phyloP scores from a whole-genome alignment of 176 grass and related monocot species.

The Juncus effusus region DNA sequence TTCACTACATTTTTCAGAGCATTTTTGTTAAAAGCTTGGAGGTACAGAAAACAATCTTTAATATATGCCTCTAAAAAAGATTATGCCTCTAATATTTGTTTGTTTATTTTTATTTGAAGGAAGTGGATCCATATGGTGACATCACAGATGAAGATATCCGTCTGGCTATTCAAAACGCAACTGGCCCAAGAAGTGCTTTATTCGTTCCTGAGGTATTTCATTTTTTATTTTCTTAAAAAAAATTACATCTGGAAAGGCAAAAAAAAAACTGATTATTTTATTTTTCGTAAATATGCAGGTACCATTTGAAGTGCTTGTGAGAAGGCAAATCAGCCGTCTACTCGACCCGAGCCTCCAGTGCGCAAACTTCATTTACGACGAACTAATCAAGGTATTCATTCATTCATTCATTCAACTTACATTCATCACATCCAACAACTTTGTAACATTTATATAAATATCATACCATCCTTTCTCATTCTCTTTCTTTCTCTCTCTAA shows the following conservation, averaged over 20 bases:
- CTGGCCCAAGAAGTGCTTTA: constrained; percentile 87
- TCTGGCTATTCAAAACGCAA: constrained; percentile 98
- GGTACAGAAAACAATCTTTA: constrained; percentile 26
- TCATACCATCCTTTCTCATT: background rate
- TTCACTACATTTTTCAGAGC: constrained; percentile 96
- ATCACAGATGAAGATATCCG: constrained; percentile 94
- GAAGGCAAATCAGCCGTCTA: constrained; percentile 86
- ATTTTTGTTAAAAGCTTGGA: constrained; percentile 98
- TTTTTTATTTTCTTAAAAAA: background rate
- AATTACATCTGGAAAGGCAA: background rate
- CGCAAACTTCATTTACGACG: constrained; percentile 94
- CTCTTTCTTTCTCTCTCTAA: constrained; percentile 22
- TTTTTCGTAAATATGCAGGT: constrained; percentile 43
- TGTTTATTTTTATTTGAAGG: constrained; percentile 35
- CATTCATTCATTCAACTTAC: constrained; percentile 20
- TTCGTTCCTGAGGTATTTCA: constrained; percentile 85
- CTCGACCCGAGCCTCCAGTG: constrained; percentile 95
- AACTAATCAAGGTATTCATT: constrained; percentile 67
- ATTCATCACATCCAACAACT: background rate
- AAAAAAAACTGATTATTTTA: constrained; percentile 11
- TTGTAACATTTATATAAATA: constrained; percentile 18
- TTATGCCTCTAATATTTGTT: background rate
- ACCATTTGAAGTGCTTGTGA: constrained; percentile 93
- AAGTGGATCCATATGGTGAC: constrained; percentile 96
- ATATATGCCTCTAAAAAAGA: too few species aligned